Evolutionary conservation across 495 filamentous ascomycete genomes (phyloP).

Genomic region (Opeltia flavorubescens): DNA sequence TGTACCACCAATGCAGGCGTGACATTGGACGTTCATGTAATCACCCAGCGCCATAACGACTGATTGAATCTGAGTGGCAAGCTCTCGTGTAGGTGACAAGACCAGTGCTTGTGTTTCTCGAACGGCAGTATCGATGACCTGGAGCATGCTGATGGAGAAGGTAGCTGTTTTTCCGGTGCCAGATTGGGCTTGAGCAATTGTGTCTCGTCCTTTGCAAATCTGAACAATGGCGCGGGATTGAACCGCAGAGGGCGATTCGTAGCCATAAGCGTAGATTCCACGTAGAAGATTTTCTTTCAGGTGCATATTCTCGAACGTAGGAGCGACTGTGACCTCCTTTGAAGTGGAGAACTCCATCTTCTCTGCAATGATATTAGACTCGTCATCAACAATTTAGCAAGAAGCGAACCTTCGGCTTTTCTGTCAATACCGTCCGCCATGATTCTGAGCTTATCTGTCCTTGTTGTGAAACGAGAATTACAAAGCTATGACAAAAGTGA

Average conservation of each 20-base stretch:
- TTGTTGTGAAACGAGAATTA: too few species aligned
- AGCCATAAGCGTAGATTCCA: conserved; percentile 97
- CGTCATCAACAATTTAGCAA: background rate
- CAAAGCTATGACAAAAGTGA: too few species aligned
- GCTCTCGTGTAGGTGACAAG: conserved; percentile 93
- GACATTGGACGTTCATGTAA: conserved; percentile 99
- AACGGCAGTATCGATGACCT: conserved; percentile 75
- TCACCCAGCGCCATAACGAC: conserved; percentile 95
- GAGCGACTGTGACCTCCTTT: conserved; percentile 86
- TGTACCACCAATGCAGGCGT: conserved; percentile 96
- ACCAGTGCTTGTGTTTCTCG: conserved; percentile 89
- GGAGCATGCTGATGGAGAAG: conserved; percentile 94
- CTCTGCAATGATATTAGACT: conserved; percentile 36
- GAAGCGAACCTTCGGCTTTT: conserved; percentile 55
- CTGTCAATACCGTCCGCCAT: conserved; percentile 96
- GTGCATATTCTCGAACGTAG: conserved; percentile 62
- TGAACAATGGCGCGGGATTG: conserved; percentile 97
- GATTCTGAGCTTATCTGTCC: too few species aligned
- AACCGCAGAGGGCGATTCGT: conserved; percentile 92
- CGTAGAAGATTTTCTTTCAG: conserved; percentile 93
- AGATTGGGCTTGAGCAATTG: conserved; percentile 97
- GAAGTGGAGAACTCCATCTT: conserved; percentile 96
- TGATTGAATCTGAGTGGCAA: conserved; percentile 95
- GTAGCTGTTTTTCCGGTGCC: conserved; percentile 99
- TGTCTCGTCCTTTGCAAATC: conserved; percentile 96